Evolutionary conservation across 306 rosid genomes (phyloP), one percentile per base, ranked within the genome.

Genomic region (Senna siamea): DNA sequence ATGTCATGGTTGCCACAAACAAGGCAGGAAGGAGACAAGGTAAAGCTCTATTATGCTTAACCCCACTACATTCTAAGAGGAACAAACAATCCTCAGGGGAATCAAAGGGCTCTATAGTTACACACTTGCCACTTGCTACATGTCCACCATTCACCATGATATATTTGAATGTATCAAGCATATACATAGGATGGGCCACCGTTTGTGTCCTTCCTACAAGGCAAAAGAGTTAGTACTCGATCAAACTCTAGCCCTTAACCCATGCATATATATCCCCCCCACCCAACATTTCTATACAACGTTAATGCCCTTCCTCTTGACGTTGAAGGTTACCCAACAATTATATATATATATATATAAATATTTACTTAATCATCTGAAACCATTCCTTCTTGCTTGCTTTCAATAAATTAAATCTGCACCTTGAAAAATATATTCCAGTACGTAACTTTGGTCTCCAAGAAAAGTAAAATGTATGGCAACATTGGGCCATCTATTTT

Each of bases 401-500:
- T 26, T 26, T 26, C 30, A 26, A 26, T 26, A 26, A 26, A 26
- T 26, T 26, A 26, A 26, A 26, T 1, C n/a, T n/a, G n/a, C n/a
- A n/a, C n/a, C n/a, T n/a, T n/a, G n/a, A 1, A 26, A 26, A 26
- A 26, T 26, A 26, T 26, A 26, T 26, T 26, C 30, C 3, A 26
- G 30, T 26, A 26, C 30, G 10, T 23, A 47, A 7, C 5, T 18
- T 32, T 17, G 58, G 71, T 77, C 71, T 20, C 40, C 53, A 57
- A 51, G 53, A 69, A 26, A 54, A 74, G 83, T 73, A 70, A 84
- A 84, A 70, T 28, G 41, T 50, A 37, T 38, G 30, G 80, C 62
- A 77, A 61, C 80, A 77, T 68, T 79, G 88, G 79, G 89, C 87
- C 90, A 83, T 81, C 85, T 63, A 67, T 74, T 73, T 83, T 61